Evolutionary conservation across 2,329 filamentous ascomycete genomes (phyloP).

Genomic region (Teratosphaeria viscida): DNA sequence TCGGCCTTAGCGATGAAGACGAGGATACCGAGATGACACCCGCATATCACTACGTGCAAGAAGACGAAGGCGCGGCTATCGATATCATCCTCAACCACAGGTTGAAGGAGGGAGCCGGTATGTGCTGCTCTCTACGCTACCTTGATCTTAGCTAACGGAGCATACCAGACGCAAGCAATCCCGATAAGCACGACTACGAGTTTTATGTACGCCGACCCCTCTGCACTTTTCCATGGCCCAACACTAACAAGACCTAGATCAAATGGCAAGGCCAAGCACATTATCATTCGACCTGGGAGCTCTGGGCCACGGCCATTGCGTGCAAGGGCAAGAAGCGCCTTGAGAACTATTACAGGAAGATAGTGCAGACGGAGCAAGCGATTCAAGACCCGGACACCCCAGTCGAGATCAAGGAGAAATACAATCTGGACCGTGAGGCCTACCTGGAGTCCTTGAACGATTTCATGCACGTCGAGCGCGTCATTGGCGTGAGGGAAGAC

Average conservation of each 20-base stretch:
- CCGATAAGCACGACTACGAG: constrained; percentile 69
- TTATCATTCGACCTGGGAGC: constrained; percentile 92
- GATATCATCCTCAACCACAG: constrained; percentile 86
- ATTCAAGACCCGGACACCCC: constrained; percentile 66
- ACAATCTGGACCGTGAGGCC: constrained; percentile 87
- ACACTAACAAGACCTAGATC: constrained; percentile 46
- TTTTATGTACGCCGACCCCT: constrained; percentile 44
- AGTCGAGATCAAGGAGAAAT: constrained; percentile 82
- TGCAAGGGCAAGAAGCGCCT: constrained; percentile 78
- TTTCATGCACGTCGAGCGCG: constrained; percentile 83
- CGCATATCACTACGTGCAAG: constrained; percentile 60
- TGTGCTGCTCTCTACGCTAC: constrained; percentile 4
- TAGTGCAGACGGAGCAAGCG: constrained; percentile 68
- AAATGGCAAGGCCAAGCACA: constrained; percentile 97
- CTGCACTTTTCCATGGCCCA: neutral
- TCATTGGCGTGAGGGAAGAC: constrained; percentile 73
- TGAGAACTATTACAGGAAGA: constrained; percentile 88
- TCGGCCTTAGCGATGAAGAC: constrained; percentile 43
- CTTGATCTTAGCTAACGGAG: neutral
- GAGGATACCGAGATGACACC: constrained; percentile 56
- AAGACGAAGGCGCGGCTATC: constrained; percentile 75
- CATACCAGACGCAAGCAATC: constrained; percentile 23
- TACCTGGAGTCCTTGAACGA: constrained; percentile 81
- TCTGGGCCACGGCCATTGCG: constrained; percentile 60
- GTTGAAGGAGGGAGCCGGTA: constrained; percentile 52